Evolutionary conservation across 305 asterid genomes (phyloP).

Genomic region (Lippia alba): DNA sequence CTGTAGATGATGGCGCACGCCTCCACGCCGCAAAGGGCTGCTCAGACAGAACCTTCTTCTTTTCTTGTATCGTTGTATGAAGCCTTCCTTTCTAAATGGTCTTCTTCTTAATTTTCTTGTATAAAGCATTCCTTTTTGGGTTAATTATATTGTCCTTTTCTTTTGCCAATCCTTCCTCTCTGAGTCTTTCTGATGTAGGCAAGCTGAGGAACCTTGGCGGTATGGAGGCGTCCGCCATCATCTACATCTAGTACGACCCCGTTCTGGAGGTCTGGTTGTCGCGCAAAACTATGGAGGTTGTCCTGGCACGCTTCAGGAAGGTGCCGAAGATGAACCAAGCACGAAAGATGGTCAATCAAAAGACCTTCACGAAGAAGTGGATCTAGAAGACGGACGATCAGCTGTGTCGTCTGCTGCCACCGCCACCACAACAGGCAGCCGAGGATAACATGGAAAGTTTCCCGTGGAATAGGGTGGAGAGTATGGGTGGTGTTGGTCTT

Average conservation of each 20-base stretch:
- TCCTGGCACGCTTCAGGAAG: slow-evolving; percentile 40
- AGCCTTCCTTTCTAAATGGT: slow-evolving; percentile 40
- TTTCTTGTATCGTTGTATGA: slow-evolving; percentile 39
- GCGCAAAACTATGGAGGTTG: slow-evolving; percentile 7
- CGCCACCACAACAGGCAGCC: too few relatives aligned
- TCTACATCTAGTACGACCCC: slow-evolving; percentile 40
- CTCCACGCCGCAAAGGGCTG: slow-evolving; percentile 48
- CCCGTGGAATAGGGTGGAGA: slow-evolving; percentile 42
- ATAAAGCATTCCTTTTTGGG: too few relatives aligned
- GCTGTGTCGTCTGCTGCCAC: background rate
- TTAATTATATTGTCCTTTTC: too few relatives aligned
- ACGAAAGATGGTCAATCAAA: slow-evolving; percentile 44
- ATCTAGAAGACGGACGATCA: slow-evolving; percentile 39
- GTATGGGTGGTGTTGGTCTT: slow-evolving; percentile 16
- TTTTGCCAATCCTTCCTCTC: too few relatives aligned
- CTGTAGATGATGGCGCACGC: slow-evolving; percentile 49
- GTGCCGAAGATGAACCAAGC: slow-evolving; percentile 35
- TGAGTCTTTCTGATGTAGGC: background rate
- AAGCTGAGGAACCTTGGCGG: slow-evolving; percentile 53
- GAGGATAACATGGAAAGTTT: slow-evolving; percentile 29
- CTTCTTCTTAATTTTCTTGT: too few relatives aligned
- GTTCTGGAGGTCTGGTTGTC: slow-evolving; percentile 52
- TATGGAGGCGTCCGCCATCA: slow-evolving; percentile 44
- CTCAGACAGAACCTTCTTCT: slow-evolving; percentile 50
- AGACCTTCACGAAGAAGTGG: slow-evolving; percentile 40